Evolutionary conservation across 2,329 filamentous ascomycete genomes (phyloP).

Genomic region (Penicillium sp.): DNA sequence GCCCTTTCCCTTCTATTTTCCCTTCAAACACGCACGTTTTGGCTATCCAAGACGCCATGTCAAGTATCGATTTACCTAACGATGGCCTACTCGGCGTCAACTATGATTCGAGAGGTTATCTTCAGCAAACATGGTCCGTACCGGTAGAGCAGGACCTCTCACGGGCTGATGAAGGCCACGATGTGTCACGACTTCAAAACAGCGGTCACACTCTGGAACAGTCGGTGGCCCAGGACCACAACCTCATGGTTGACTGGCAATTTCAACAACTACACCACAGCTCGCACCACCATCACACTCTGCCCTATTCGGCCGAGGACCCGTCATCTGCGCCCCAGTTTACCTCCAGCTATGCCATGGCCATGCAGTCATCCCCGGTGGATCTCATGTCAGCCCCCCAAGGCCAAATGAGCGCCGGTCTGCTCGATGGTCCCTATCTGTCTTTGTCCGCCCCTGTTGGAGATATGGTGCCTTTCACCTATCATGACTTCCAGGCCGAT

Average conservation of each 20-base stretch:
- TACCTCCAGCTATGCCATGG: slow-evolving; percentile 53
- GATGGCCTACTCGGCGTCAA: slow-evolving; percentile 47
- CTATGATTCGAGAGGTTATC: slow-evolving; percentile 46
- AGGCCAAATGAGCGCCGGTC: slow-evolving; percentile 55
- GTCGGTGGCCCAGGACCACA: slow-evolving; percentile 41
- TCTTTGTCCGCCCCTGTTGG: slow-evolving; percentile 52
- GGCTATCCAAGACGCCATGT: slow-evolving; percentile 35
- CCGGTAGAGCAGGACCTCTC: slow-evolving; percentile 39
- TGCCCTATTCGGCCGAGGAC: slow-evolving; percentile 48
- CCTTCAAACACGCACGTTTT: slow-evolving; percentile 23
- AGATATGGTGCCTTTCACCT: slow-evolving; percentile 61
- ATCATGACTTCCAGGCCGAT: slow-evolving; percentile 73
- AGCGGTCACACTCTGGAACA: slow-evolving; percentile 42
- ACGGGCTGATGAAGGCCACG: slow-evolving; percentile 36
- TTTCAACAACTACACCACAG: slow-evolving; percentile 39
- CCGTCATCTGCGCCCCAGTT: slow-evolving; percentile 51
- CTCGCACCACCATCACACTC: slow-evolving; percentile 33
- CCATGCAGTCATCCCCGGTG: slow-evolving; percentile 48
- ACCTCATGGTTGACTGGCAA: slow-evolving; percentile 45
- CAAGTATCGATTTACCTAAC: slow-evolving; percentile 42
- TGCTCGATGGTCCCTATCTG: slow-evolving; percentile 61
- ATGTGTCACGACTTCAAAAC: slow-evolving; percentile 43
- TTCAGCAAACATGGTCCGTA: slow-evolving; percentile 42
- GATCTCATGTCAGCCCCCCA: slow-evolving; percentile 51
- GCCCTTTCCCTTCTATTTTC: slow-evolving; percentile 26